A percentile compares a stretch with the other conserved stretches of the same genome.
phyloP scores from a whole-genome alignment of 139 green algal species.

The Diplosphaera chodatii region DNA sequence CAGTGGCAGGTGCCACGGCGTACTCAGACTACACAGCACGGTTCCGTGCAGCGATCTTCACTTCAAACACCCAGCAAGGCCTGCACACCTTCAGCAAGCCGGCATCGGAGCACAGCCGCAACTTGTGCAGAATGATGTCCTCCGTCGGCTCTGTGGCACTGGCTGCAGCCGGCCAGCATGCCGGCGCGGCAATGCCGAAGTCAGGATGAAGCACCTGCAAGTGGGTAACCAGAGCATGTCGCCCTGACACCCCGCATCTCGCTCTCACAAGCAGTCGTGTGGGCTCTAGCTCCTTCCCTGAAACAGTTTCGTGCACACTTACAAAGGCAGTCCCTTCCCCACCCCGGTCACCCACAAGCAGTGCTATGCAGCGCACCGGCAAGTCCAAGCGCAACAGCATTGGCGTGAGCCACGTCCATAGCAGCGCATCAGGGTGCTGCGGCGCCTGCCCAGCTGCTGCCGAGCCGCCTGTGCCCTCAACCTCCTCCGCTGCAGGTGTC shows the following conservation, averaged over 20 bases:
- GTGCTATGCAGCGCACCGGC: no score
- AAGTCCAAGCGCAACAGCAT: conserved; percentile 19
- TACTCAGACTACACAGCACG: no score
- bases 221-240: no score
- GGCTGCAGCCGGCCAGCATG: not conserved
- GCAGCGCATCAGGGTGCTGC: conserved; percentile 14
- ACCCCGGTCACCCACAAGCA: no score
- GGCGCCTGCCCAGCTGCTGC: not conserved
- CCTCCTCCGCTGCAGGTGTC: not conserved
- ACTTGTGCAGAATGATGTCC: conserved; percentile 18
- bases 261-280: no score
- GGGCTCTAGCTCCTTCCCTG: no score
- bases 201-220: conserved; percentile 5
- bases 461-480: not conserved
- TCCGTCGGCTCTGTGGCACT: not conserved
- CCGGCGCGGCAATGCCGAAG: not conserved
- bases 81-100: conserved; percentile 2
- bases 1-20: no score
- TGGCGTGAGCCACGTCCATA: conserved; percentile 34
- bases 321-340: no score
- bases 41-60: no score
- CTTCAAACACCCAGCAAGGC: no score
- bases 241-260: no score
- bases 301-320: no score
- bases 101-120: conserved; percentile 20